Base-by-base conservation (phyloP, 192 early-diverging fungal species). In the Backusella tuberculispora region DNA sequence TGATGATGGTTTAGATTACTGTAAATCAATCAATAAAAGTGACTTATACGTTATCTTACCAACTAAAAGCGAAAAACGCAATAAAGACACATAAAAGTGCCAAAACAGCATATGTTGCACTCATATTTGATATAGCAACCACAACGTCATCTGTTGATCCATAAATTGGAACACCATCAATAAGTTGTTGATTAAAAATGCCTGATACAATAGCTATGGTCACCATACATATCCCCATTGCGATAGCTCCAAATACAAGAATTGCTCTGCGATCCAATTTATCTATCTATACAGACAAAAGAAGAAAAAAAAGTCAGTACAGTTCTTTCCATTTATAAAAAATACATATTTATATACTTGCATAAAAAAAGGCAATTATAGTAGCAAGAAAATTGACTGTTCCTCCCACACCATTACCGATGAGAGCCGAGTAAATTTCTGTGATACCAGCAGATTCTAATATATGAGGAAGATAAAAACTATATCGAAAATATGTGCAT, bases 341-440 rank as follows among this genome's bases (percentile, higher is more conserved):
- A 1, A 43, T n/a, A 9, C 5, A 4, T 26, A 26, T 13, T 60
- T 26, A 60, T 60, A 60, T 42, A 71, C 77, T 70, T 74, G 70
- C 78, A 47, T 66, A 72, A 66, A 92, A 86, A 71, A 96, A 94
- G 42, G 85, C 91, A 0, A 92, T 90, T 37, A 96, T 79, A 4
- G 94, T 95, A 0, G 86, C 77, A 12, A 95, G 66, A 50, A 95
- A 81, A 77, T 95, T 95, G 77, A 95, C 83, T 40, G 90, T 82
- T n/a, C 90, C 86, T 66, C 88, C 90, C 64, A 93, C 82, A 9
- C 88, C 91, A 50, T 87, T 83, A 0, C 85, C 88, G 72, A 84
- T 63, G 46, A 92, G 83, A 65, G 53, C 63, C 63, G 66, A 67
- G 6, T 42, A 40, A 21, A 40, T 67, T n/a, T 41, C 42, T 40